Evolutionary conservation across 2,329 filamentous ascomycete genomes (phyloP), one percentile per base, ranked within the genome.

Genomic region (Lecanosticta acicola): DNA sequence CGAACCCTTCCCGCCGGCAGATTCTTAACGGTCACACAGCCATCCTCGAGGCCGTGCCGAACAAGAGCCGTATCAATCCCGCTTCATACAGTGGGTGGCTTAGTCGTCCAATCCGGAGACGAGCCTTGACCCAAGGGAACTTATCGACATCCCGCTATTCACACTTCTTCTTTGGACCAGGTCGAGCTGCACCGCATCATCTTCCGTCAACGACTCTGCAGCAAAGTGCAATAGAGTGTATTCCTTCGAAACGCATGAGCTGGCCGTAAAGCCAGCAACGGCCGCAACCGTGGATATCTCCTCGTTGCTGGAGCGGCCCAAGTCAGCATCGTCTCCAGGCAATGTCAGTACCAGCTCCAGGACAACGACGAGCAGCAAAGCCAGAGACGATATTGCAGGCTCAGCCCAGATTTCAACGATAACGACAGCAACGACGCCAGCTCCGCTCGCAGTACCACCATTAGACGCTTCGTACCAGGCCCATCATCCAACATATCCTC

Each of bases 231-330:
- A n/a, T n/a, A n/a, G n/a, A n/a, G n/a, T n/a, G n/a, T 19, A 19
- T 41, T 21, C 33, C 17, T 20, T 29, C 24, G 20, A 20, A 29
- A 21, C 41, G 59, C 45, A 67, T 69, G 66, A 67, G 68, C 69
- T 72, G 66, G 70, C 62, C 49, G 55, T 41, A 51, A 60, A 51
- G 66, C 69, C 66, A 65, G 68, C 68, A 56, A 57, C 46, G 57
- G 76, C 76, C 78, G 80, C 75, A 81, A 90, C 77, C 79, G 84
- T 95, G 89, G 89, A 95, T 90, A 94, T 95, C 85, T 81, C 86
- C 71, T 83, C 85, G 58, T 80, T 95, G 58, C 79, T 95, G 70
- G 87, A 90, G 77, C 78, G 77, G 66, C 73, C 81, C 66, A 81
- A 81, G 77, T 83, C 84, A 70, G 83, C 85, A 77, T 82, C 83